A percentile compares a stretch with the other conserved stretches of the same genome.
Evolutionary conservation across 257 asterid genomes (phyloP).

Genomic region (Orobanche coerulescens): DNA sequence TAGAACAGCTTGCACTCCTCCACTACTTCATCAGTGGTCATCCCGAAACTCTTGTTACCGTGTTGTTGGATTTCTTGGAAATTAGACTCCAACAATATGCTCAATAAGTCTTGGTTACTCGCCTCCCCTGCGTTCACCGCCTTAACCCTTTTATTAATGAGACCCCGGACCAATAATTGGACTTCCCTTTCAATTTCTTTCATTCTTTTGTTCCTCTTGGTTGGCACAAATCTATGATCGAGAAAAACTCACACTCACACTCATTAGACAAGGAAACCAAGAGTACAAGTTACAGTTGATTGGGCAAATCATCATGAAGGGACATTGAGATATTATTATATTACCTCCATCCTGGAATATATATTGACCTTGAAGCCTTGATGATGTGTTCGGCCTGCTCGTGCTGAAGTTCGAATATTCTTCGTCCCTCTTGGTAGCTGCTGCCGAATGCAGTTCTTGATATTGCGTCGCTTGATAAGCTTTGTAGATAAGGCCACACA

Average conservation of each 20-base stretch:
- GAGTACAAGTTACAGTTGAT: neutral
- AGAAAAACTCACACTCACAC: too few species aligned
- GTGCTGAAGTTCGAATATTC: constrained; percentile 36
- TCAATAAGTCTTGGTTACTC: constrained; percentile 19
- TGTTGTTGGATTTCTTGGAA: constrained; percentile 22
- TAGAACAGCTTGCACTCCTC: constrained; percentile 49
- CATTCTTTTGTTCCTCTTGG: constrained; percentile 36
- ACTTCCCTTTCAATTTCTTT: constrained; percentile 26
- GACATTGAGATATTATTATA: too few species aligned
- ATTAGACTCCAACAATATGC: constrained; percentile 30
- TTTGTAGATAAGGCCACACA: constrained; percentile 44
- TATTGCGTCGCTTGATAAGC: constrained; percentile 34
- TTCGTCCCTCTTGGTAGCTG: constrained; percentile 40
- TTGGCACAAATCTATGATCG: constrained; percentile 37
- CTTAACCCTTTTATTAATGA: constrained; percentile 26
- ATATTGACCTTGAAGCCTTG: constrained; percentile 18
- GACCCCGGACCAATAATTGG: constrained; percentile 5
- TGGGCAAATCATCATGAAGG: neutral
- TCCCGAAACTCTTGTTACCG: constrained; percentile 24
- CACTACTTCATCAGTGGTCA: constrained; percentile 28
- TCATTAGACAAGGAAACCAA: neutral
- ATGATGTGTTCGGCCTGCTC: constrained; percentile 29
- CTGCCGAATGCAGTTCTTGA: constrained; percentile 61
- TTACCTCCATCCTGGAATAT: constrained; percentile 46
- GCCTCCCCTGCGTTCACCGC: constrained; percentile 26